Evolutionary conservation across 768 basidiomycete genomes (phyloP).

Genomic region (Agrocybe praecox): DNA sequence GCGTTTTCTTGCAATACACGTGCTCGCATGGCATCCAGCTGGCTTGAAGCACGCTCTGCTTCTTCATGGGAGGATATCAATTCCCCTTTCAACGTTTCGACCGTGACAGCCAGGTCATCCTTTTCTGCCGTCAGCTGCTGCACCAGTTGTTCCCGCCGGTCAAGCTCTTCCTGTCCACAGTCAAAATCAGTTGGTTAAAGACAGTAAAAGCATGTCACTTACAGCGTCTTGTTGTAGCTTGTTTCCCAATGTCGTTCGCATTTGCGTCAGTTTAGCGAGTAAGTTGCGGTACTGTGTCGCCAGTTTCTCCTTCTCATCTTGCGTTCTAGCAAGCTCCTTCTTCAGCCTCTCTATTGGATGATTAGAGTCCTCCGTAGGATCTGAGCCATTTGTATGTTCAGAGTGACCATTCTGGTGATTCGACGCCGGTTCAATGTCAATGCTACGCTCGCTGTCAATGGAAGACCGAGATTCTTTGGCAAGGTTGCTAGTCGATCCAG

Average conservation of each 20-base stretch:
- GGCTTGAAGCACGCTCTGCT: conserved; percentile 64
- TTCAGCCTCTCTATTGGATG: conserved; percentile 66
- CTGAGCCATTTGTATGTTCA: conserved; percentile 34
- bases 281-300: conserved; percentile 85
- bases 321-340: conserved; percentile 72
- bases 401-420: conserved; percentile 36
- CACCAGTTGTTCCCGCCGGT: conserved; percentile 84
- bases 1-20: conserved; percentile 67
- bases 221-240: conserved; percentile 97
- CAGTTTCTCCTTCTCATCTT: conserved; percentile 87
- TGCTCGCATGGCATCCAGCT: conserved; percentile 69
- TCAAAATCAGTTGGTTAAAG: background rate
- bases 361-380: conserved; percentile 36
- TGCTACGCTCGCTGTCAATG: conserved; percentile 47
- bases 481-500: conserved; percentile 28
- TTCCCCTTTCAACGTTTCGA: conserved; percentile 83
- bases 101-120: conserved; percentile 67
- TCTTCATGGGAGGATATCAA: conserved; percentile 78
- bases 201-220: conserved; percentile 22
- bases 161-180: conserved; percentile 90
- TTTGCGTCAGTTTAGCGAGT: conserved; percentile 85
- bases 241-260: conserved; percentile 92
- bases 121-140: conserved; percentile 79
- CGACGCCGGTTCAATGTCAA: conserved; percentile 25
- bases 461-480: conserved; percentile 39